Conservation (phyloP, 2,329 filamentous ascomycete genomes). For the Pseudonectria foliicola region DNA sequence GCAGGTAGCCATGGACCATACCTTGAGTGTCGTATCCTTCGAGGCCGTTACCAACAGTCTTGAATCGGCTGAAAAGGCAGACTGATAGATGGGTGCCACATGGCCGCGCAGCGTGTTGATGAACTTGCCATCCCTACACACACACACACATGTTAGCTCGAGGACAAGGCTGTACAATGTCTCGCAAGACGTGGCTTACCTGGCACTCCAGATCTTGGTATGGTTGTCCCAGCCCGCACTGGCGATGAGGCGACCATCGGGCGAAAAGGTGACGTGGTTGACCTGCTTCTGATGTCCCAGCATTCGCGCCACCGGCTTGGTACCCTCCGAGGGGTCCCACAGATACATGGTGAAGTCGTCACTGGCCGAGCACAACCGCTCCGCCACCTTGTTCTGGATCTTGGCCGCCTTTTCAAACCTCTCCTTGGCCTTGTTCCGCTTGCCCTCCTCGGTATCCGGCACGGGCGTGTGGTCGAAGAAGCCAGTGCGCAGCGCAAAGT, state of each 20-base stretch:
- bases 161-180: not conserved
- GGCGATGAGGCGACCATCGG: constrained; percentile 80
- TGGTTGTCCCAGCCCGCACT: constrained; percentile 91
- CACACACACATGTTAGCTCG: constrained; percentile 8
- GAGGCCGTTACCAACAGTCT: constrained; percentile 79
- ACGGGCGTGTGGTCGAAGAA: constrained; percentile 76
- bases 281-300: constrained; percentile 96
- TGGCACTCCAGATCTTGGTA: constrained; percentile 83
- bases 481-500: constrained; percentile 77
- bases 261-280: constrained; percentile 91
- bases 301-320: constrained; percentile 80
- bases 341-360: constrained; percentile 97
- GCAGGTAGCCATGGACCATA: constrained; percentile 83
- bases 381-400: constrained; percentile 67
- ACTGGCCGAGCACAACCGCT: constrained; percentile 81
- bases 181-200: constrained; percentile 42
- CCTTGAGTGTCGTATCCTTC: constrained; percentile 90
- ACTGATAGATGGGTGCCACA: constrained; percentile 85
- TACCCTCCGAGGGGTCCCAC: constrained; percentile 74
- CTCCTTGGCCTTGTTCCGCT: constrained; percentile 66
- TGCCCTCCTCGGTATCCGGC: constrained; percentile 62
- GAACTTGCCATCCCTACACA: constrained; percentile 59
- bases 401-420: constrained; percentile 81
- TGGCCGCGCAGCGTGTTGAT: constrained; percentile 83
- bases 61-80: constrained; percentile 86